Base-by-base conservation (phyloP, 2,329 filamentous ascomycete species). In the Escovopsis weberi region DNA sequence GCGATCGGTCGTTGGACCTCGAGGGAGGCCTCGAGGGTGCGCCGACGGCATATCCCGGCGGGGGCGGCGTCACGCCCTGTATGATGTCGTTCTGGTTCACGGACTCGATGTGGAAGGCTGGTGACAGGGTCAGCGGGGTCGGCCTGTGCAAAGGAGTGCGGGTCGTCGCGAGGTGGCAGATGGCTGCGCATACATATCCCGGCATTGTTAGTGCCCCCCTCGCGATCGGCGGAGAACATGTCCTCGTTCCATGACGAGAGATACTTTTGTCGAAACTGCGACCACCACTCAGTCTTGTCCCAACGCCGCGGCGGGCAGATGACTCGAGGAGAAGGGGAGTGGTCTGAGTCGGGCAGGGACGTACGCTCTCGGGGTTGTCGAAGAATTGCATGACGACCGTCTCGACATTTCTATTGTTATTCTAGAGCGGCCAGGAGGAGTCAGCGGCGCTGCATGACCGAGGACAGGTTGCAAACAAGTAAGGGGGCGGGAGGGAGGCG, bases 11-110 rank as follows among this genome's bases (percentile, higher is more conserved):
- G 46, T 71, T 72, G 37, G 70, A 65, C 56, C 75, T 64, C 19
- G 77, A 80, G 2, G 77, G 77, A n/a, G 77, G 77, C 43, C 76
- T 67, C 15, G 77, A 78, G 0, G 74, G 72, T 5, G 71, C 69
- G 26, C 61, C 63, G 8, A 59, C 58, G 33, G 60, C 61, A 44
- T 67, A 67, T 38, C 59, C 56, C 33, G 63, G 62, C 11, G 56
- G 54, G 2, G 60, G 59, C 32, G 67, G 62, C 6, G 66, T 61
- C 10, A 65, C 56, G 18, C 67, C 66, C 37, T 67, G 63, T 30
- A 70, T 63, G 33, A 67, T 53, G 33, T 54, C 54, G 45, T 57
- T 59, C 44, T 68, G 65, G 50, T 69, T 68, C 37, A 69, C 60
- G 7, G 68, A 64, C 46, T 78, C 72, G 46, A 79, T 69, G 48